Evolutionary conservation across 495 filamentous ascomycete species (phyloP).

Genomic region (Podospora conica): DNA sequence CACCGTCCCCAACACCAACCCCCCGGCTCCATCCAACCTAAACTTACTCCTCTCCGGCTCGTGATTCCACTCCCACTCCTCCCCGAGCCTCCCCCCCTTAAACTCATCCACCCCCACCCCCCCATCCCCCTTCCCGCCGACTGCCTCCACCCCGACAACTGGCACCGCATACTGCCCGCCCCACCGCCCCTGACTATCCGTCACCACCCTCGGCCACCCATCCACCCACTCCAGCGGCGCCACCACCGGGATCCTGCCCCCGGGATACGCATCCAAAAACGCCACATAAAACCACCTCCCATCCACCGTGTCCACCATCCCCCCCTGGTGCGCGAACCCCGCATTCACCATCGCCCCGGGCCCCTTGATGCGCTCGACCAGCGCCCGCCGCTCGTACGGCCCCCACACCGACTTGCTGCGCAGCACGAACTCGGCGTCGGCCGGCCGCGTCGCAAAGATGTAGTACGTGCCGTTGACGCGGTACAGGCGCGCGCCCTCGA

Average conservation of each 20-base stretch:
- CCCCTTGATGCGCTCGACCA: conserved; percentile 30
- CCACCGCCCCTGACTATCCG: conserved; percentile 38
- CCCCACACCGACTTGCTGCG: conserved; percentile 42
- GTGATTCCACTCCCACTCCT: conserved; percentile 58
- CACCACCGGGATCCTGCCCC: conserved; percentile 52
- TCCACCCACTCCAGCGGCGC: conserved; percentile 50
- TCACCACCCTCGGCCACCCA: conserved; percentile 42
- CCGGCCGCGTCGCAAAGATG: conserved; percentile 44
- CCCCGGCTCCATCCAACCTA: conserved; percentile 10
- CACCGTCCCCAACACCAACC: conserved; percentile 43
- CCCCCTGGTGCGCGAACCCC: conserved; percentile 49
- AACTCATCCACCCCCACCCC: conserved; percentile 46
- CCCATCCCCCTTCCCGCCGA: conserved; percentile 25
- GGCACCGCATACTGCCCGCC: conserved; percentile 39
- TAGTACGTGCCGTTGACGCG: conserved; percentile 50
- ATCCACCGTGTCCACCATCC: conserved; percentile 46
- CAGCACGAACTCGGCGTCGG: conserved; percentile 42
- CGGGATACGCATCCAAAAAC: conserved; percentile 50
- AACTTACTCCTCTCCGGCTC: conserved; percentile 46
- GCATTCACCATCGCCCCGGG: conserved; percentile 35
- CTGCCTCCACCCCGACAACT: conserved; percentile 22
- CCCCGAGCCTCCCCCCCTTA: conserved; percentile 27
- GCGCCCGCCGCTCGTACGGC: conserved; percentile 37
- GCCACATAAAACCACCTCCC: conserved; percentile 55
- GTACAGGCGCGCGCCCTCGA: conserved; percentile 55